phyloP scores from a whole-genome alignment of 768 basidiomycete species.

The Mycena maculata region DNA sequence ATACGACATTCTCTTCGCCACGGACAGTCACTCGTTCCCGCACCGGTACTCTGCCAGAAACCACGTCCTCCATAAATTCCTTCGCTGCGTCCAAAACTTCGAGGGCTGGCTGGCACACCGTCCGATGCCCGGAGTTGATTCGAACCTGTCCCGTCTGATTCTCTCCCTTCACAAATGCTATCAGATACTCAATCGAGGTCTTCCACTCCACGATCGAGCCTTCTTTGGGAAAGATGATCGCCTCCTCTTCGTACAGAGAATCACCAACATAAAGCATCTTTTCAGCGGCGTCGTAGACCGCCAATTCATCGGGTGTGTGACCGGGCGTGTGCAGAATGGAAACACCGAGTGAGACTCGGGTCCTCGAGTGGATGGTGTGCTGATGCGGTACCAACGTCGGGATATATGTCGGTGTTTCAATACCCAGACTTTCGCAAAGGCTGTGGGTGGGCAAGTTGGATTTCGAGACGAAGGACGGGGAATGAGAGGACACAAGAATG shows the following conservation, averaged over 20 bases:
- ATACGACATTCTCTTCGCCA: slow-evolving; percentile 35
- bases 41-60: slow-evolving; percentile 54
- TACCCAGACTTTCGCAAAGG: slow-evolving; percentile 54
- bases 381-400: slow-evolving; percentile 60
- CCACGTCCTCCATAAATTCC: slow-evolving; percentile 60
- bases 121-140: slow-evolving; percentile 65
- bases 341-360: slow-evolving; percentile 47
- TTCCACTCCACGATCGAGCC: slow-evolving; percentile 67
- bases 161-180: slow-evolving; percentile 52
- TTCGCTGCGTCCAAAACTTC: slow-evolving; percentile 56
- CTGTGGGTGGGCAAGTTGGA: slow-evolving; percentile 57
- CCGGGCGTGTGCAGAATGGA: slow-evolving; percentile 66
- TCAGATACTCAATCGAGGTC: slow-evolving; percentile 54
- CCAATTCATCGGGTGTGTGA: slow-evolving; percentile 70
- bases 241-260: slow-evolving; percentile 64
- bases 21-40: slow-evolving; percentile 43
- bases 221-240: slow-evolving; percentile 65
- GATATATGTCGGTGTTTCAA: slow-evolving; percentile 58
- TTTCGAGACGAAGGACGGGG: slow-evolving; percentile 56
- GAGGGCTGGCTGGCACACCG: slow-evolving; percentile 56
- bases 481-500: slow-evolving; percentile 61
- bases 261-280: slow-evolving; percentile 69
- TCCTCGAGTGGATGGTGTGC: slow-evolving; percentile 44
- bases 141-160: slow-evolving; percentile 42
- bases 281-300: slow-evolving; percentile 61